Base-by-base conservation (phyloP, 73 alveolate genomes). In the Uronychia setigera region DNA sequence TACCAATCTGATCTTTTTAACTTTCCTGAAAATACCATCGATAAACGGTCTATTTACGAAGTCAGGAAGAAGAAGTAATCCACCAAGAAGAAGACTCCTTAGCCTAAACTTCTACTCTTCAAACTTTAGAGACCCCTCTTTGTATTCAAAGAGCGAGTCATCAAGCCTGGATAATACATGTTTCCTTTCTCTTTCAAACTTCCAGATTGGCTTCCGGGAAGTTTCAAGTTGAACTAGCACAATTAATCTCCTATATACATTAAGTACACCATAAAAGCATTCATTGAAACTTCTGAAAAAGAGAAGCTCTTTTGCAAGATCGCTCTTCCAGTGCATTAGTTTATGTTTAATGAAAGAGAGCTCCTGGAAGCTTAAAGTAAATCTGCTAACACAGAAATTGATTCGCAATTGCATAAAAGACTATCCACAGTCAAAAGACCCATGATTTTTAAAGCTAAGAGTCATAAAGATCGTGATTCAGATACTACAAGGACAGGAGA, bases 351-450 rank as follows among this genome's bases (percentile, higher is more conserved):
- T 46, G 67, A 46, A 46, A 46, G 67, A 19, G 67, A 46, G 67
- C 19, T 46, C 67, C 5, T 46, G n/a, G 19, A 46, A 19, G 67
- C 5, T 46, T 11, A 46, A 46, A 46, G 67, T 19, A 5, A 46
- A 19, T 46, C 67, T 46, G 67, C 67, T 46, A 46, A 46, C 67
- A 46, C 67, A 46, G 67, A n/a, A n/a, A n/a, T n/a, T n/a, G n/a
- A n/a, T n/a, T n/a, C n/a, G n/a, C n/a, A n/a, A n/a, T 46, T 46
- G 67, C 19, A 19, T 19, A 46, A 46, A 46, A 19, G 67, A 46
- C n/a, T 19, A 19, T 46, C 67, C n/a, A 46, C 67, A 46, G n/a
- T n/a, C n/a, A n/a, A n/a, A n/a, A n/a, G n/a, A n/a, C n/a, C n/a
- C n/a, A n/a, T n/a, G n/a, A n/a, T n/a, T n/a, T n/a, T n/a, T n/a